Conservation (phyloP, 441 rosid genomes). For the Erodium moschatum region DNA sequence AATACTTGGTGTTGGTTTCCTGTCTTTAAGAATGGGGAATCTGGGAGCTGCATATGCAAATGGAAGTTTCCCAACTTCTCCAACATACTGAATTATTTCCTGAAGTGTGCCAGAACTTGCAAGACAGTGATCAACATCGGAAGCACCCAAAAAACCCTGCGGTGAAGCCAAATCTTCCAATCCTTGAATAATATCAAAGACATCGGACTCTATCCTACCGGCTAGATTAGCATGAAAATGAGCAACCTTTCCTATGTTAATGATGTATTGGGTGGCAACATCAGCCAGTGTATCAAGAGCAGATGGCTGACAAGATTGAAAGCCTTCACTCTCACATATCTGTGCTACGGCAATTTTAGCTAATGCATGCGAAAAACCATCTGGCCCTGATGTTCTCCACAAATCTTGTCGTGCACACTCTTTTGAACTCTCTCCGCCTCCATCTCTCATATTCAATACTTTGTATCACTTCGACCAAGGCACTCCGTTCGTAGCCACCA, state of each 20-base stretch:
- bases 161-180: constrained; percentile 54
- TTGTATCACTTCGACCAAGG: constrained; percentile 47
- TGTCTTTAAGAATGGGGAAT: constrained; percentile 53
- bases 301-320: constrained; percentile 61
- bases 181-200: constrained; percentile 59
- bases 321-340: constrained; percentile 61
- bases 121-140: constrained; percentile 52
- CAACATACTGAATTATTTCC: constrained; percentile 56
- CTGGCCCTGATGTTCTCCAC: constrained; percentile 32
- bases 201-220: constrained; percentile 59
- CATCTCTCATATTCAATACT: constrained; percentile 85
- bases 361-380: constrained; percentile 46
- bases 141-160: constrained; percentile 59
- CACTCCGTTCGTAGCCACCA: constrained; percentile 26
- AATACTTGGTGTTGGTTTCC: constrained; percentile 44
- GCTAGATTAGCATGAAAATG: constrained; percentile 50
- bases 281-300: constrained; percentile 70
- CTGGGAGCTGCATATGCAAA: constrained; percentile 57
- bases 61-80: constrained; percentile 43
- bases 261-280: constrained; percentile 41
- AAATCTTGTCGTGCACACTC: constrained; percentile 30
- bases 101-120: constrained; percentile 49
- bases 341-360: constrained; percentile 69
- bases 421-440: constrained; percentile 67
- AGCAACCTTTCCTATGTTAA: constrained; percentile 46